Evolutionary conservation across 495 filamentous ascomycete species (phyloP).

Genomic region (Corynascus novoguineensis): DNA sequence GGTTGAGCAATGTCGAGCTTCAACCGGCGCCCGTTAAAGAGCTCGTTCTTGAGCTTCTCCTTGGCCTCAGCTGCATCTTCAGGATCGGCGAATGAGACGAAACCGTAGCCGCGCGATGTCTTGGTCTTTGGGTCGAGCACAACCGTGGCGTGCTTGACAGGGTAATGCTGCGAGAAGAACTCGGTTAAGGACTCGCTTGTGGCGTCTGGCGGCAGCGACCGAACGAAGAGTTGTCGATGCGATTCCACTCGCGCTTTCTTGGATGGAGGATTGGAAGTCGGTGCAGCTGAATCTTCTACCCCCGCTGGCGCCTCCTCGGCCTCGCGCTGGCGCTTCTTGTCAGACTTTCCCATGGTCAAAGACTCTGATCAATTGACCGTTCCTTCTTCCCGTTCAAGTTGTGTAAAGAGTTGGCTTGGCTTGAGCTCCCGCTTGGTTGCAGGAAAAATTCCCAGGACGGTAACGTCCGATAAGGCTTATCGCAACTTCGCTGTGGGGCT

Average conservation of each 20-base stretch:
- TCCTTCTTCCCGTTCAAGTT: not conserved
- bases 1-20: constrained; percentile 82
- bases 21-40: constrained; percentile 73
- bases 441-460: constrained; percentile 20
- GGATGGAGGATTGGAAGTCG: constrained; percentile 27
- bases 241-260: constrained; percentile 45
- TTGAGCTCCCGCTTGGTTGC: constrained; percentile 14
- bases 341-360: constrained; percentile 31
- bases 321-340: constrained; percentile 34
- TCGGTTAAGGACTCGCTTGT: constrained; percentile 80
- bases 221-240: constrained; percentile 78
- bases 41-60: constrained; percentile 67
- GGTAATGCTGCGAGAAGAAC: constrained; percentile 88
- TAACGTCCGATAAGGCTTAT: constrained; percentile 22
- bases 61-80: constrained; percentile 80
- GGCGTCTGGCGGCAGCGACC: constrained; percentile 67
- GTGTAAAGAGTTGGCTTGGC: not conserved
- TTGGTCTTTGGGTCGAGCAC: constrained; percentile 78
- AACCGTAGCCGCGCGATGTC: constrained; percentile 83
- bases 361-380: too few relatives aligned
- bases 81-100: constrained; percentile 90
- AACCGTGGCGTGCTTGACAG: constrained; percentile 88
- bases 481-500: not conserved
- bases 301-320: constrained; percentile 17
- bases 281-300: constrained; percentile 7